These are phyloP conservation scores for Boletus rex-veris DNA, from an alignment of 768 basidiomycete genomes.

Conservation along the genomic window DNA sequence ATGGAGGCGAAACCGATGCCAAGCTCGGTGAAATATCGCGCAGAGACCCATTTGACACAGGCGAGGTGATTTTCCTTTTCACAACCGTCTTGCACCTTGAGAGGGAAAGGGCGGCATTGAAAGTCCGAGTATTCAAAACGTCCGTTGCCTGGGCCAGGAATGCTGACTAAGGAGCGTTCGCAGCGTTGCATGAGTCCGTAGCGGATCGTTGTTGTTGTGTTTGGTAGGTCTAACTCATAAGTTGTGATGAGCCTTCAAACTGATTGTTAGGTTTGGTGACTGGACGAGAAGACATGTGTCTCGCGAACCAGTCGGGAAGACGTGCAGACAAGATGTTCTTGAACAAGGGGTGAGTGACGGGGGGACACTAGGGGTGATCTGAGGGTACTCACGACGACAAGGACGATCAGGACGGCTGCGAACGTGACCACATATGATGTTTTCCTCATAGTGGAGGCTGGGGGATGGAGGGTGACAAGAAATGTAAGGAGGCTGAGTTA, in stretches of 20 bases:
- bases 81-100: conserved; percentile 43
- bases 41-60: conserved; percentile 70
- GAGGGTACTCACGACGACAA: conserved; percentile 47
- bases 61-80: conserved; percentile 53
- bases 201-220: conserved; percentile 45
- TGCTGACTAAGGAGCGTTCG: conserved; percentile 44
- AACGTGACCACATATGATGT: conserved; percentile 67
- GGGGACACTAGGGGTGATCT: background rate
- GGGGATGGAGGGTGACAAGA: background rate
- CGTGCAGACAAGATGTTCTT: conserved; percentile 57
- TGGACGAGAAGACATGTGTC: conserved; percentile 14
- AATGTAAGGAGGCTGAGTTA: background rate
- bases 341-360: background rate
- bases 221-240: conserved; percentile 39
- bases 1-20: conserved; percentile 61
- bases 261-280: conserved; percentile 18
- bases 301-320: conserved; percentile 62
- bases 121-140: conserved; percentile 51
- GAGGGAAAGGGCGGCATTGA: conserved; percentile 65
- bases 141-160: conserved; percentile 45
- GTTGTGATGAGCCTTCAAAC: conserved; percentile 41
- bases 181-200: conserved; percentile 63
- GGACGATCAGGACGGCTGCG: conserved; percentile 46
- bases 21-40: conserved; percentile 62
- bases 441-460: conserved; percentile 51